These are phyloP conservation scores for Stylosanthes scabra DNA, from an alignment of 331 rosid genomes.

Conservation along the genomic window DNA sequence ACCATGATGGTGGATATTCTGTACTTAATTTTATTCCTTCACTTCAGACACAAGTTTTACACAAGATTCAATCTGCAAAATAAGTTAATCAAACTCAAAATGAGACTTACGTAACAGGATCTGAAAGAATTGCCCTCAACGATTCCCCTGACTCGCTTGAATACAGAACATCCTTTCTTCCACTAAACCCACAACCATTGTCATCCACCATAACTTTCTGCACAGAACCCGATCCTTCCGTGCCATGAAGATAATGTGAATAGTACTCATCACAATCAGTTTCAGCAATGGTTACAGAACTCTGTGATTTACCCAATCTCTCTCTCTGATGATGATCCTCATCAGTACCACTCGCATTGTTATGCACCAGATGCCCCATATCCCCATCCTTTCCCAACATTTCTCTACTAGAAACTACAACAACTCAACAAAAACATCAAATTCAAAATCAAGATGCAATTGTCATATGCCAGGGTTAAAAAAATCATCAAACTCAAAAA, in stretches of 20 bases:
- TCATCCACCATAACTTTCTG: constrained; percentile 74
- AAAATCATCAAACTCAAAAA: not conserved
- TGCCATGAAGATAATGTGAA: constrained; percentile 84
- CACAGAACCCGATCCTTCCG: constrained; percentile 68
- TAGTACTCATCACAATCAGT: constrained; percentile 78
- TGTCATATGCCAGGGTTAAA: not conserved
- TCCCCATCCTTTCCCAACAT: constrained; percentile 64
- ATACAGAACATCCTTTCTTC: constrained; percentile 69
- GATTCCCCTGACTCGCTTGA: constrained; percentile 84
- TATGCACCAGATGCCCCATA: constrained; percentile 52
- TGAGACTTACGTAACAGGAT: constrained; percentile 86
- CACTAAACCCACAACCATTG: constrained; percentile 84
- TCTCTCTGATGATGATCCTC: constrained; percentile 54
- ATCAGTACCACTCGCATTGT: constrained; percentile 49
- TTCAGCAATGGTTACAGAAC: constrained; percentile 68
- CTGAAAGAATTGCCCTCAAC: constrained; percentile 81
- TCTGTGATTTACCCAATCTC: constrained; percentile 66
- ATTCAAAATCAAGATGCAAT: not conserved
- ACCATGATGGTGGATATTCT: not conserved
- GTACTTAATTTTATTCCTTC: not conserved
- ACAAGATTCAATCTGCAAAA: not conserved
- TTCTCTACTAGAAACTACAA: constrained; percentile 70
- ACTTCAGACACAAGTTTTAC: constrained; percentile 1
- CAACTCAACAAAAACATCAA: constrained; percentile 32
- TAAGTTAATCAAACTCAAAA: not conserved